A percentile compares a stretch with the other conserved stretches of the same genome.
Conservation (phyloP, 179 eudicot genomes). For the Silene noctiflora region DNA sequence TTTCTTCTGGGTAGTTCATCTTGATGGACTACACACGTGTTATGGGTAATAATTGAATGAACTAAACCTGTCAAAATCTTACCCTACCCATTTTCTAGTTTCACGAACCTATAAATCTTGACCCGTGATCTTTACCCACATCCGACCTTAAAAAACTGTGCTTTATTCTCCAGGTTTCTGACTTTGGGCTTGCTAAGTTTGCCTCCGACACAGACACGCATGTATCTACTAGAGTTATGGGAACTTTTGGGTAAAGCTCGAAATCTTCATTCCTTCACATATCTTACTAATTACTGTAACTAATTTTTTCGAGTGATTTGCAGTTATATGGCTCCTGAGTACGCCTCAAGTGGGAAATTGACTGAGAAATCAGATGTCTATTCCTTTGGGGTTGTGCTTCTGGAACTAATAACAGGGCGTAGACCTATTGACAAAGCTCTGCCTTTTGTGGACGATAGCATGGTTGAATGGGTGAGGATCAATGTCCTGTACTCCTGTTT, state of each 20-base stretch:
- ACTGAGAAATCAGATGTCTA: constrained; percentile 82
- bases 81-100: neutral
- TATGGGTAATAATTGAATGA: neutral
- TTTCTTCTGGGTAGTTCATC: neutral
- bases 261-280: neutral
- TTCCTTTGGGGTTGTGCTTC: constrained; percentile 82
- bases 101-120: neutral
- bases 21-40: neutral
- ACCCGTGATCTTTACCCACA: neutral
- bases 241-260: constrained; percentile 75
- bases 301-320: constrained; percentile 22
- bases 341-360: constrained; percentile 81
- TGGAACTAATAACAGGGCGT: constrained; percentile 80
- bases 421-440: constrained; percentile 76
- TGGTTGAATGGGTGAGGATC: constrained; percentile 81
- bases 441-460: constrained; percentile 65
- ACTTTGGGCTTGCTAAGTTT: constrained; percentile 84
- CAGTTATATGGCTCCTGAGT: constrained; percentile 91
- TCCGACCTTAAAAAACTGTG: neutral
- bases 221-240: constrained; percentile 87
- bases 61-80: neutral
- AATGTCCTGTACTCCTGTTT: neutral
- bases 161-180: constrained; percentile 60
- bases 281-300: neutral
- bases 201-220: constrained; percentile 69